Percentiles rank a stretch among this genome's conserved stretches.
These are phyloP conservation scores for Boletus eberwhitei DNA, from an alignment of 768 basidiomycete genomes.

Conservation along the genomic window DNA sequence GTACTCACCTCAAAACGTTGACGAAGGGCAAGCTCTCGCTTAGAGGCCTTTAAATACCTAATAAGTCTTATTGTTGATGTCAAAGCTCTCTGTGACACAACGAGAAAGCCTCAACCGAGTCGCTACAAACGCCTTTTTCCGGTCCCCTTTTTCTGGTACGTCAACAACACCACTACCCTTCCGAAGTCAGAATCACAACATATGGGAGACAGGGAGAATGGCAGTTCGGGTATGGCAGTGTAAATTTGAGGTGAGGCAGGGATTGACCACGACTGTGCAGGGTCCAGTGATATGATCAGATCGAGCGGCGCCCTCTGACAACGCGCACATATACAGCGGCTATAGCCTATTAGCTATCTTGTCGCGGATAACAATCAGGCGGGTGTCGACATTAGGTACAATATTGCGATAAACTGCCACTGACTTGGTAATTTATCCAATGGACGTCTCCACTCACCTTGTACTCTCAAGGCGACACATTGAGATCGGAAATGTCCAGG, in stretches of 20 bases:
- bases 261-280: constrained; percentile 13
- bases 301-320: constrained; percentile 16
- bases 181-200: not conserved
- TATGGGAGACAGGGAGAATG: not conserved
- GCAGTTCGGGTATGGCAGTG: constrained; percentile 1
- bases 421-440: constrained; percentile 1
- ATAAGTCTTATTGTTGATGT: not conserved
- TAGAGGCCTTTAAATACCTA: not conserved
- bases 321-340: constrained; percentile 2
- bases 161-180: not conserved
- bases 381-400: constrained; percentile 8
- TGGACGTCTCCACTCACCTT: constrained; percentile 1
- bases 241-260: constrained; percentile 3
- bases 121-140: not conserved
- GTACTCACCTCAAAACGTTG: too few species aligned
- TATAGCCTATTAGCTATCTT: constrained; percentile 6
- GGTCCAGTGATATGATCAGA: constrained; percentile 20
- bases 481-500: not conserved
- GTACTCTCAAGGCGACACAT: not conserved
- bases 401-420: not conserved
- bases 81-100: not conserved
- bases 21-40: not conserved
- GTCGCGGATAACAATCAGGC: not conserved
- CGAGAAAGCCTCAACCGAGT: not conserved
- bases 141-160: not conserved